Percentiles rank a stretch among this genome's conserved stretches.
Evolutionary conservation across 2,329 filamentous ascomycete genomes (phyloP).

Genomic region (Xylariaceae sp.): DNA sequence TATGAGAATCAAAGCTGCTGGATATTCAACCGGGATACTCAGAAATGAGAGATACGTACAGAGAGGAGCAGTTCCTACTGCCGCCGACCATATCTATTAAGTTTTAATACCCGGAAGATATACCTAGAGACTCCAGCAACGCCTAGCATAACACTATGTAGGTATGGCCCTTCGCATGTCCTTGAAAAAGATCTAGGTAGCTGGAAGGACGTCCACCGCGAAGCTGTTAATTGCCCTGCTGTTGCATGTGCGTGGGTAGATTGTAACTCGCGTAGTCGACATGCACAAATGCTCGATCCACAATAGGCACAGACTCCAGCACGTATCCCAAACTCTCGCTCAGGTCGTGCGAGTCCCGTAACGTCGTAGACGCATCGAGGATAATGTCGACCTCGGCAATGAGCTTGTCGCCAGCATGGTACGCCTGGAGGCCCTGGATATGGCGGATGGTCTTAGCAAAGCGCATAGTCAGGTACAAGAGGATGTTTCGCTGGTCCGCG

Average conservation of each 20-base stretch:
- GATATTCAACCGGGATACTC: no score
- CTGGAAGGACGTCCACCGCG: no score
- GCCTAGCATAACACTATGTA: no score
- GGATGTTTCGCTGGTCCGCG: conserved; percentile 75
- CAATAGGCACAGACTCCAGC: conserved; percentile 75
- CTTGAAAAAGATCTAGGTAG: no score
- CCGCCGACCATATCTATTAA: no score
- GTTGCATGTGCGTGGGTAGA: conserved; percentile 55
- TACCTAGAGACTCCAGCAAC: no score
- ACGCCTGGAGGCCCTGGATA: conserved; percentile 80
- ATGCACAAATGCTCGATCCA: conserved; percentile 68
- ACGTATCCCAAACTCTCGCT: conserved; percentile 68
- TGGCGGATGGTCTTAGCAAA: conserved; percentile 84
- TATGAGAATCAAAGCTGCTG: background rate
- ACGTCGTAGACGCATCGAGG: conserved; percentile 67
- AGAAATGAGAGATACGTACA: background rate
- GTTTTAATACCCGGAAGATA: no score
- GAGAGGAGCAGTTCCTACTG: background rate
- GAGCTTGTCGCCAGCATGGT: conserved; percentile 80
- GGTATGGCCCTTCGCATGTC: no score
- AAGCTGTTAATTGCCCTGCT: conserved; percentile 25
- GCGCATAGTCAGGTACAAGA: conserved; percentile 89
- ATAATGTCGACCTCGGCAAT: conserved; percentile 83
- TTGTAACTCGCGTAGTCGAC: conserved; percentile 62
- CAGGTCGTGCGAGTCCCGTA: conserved; percentile 78